Percentiles rank a stretch among this genome's conserved stretches.
phyloP scores from a whole-genome alignment of 345 rosid species.

The Euphorbia peplus region DNA sequence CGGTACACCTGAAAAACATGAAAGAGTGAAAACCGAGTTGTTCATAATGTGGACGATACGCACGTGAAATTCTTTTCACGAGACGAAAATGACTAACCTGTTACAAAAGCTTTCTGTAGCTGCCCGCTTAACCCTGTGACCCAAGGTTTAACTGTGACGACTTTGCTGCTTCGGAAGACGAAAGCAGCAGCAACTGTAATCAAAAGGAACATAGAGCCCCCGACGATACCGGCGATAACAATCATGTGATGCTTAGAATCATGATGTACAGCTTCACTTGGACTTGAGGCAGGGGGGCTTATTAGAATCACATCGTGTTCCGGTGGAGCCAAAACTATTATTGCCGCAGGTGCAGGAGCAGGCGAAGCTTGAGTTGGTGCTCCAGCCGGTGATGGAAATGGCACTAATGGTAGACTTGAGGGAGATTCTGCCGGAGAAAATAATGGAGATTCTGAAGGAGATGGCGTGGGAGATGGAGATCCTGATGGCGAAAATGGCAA shows the following conservation, averaged over 20 bases:
- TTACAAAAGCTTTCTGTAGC: slow-evolving; percentile 69
- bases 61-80: not conserved
- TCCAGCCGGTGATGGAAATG: slow-evolving; percentile 35
- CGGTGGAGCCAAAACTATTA: slow-evolving; percentile 23
- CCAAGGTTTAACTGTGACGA: slow-evolving; percentile 82
- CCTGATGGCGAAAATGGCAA: slow-evolving; percentile 17
- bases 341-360: slow-evolving; percentile 13
- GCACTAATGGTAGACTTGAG: slow-evolving; percentile 24
- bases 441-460: slow-evolving; percentile 29
- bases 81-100: slow-evolving; percentile 56
- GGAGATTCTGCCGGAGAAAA: slow-evolving; percentile 33
- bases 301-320: slow-evolving; percentile 8
- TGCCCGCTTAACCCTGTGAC: slow-evolving; percentile 82
- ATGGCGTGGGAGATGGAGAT: slow-evolving; percentile 27
- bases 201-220: slow-evolving; percentile 43
- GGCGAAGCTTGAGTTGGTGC: slow-evolving; percentile 26
- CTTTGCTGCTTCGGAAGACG: slow-evolving; percentile 54
- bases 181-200: slow-evolving; percentile 35
- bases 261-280: slow-evolving; percentile 20
- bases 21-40: not conserved
- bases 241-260: slow-evolving; percentile 23
- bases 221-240: slow-evolving; percentile 38
- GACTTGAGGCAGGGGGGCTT: slow-evolving; percentile 35
- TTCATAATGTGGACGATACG: too few species aligned
- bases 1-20: slow-evolving; percentile 63